Percentiles rank a stretch among this genome's conserved stretches.
These are phyloP conservation scores for Candida corydali DNA, from an alignment of 805 yeast species.

Conservation along the genomic window DNA sequence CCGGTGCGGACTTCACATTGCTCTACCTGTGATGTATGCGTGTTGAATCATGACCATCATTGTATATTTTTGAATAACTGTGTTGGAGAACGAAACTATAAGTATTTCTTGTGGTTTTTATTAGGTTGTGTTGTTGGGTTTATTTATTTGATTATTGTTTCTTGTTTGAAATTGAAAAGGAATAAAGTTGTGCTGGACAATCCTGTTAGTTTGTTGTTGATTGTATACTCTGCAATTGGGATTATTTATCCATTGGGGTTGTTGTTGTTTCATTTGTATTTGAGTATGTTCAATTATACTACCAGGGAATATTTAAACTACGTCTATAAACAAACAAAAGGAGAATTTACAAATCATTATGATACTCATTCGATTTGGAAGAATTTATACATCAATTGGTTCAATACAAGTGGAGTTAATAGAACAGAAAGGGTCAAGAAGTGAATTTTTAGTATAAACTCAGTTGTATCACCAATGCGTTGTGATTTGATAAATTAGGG, in stretches of 20 bases:
- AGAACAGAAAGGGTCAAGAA: slow-evolving; percentile 16
- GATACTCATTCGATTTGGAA: slow-evolving; percentile 18
- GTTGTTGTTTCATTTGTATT: slow-evolving; percentile 48
- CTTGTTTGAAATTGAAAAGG: slow-evolving; percentile 18
- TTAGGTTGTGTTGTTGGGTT: slow-evolving; percentile 16
- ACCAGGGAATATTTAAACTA: slow-evolving; percentile 68
- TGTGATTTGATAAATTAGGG: slow-evolving; percentile 21
- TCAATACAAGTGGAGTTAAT: slow-evolving; percentile 24
- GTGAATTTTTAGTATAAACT: too few species aligned
- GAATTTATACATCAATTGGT: slow-evolving; percentile 37
- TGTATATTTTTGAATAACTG: slow-evolving; percentile 56
- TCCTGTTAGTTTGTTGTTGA: slow-evolving; percentile 47
- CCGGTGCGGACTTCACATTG: slow-evolving; percentile 72
- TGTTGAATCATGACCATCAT: slow-evolving; percentile 68
- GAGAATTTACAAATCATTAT: slow-evolving; percentile 28
- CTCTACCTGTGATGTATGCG: slow-evolving; percentile 61
- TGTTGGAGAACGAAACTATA: slow-evolving; percentile 37
- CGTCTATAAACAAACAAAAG: slow-evolving; percentile 26
- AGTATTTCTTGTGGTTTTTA: slow-evolving; percentile 32
- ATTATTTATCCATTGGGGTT: slow-evolving; percentile 56
- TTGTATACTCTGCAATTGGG: slow-evolving; percentile 42
- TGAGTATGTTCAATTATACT: slow-evolving; percentile 57
- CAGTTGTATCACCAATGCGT: too few species aligned
- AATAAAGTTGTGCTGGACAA: slow-evolving; percentile 9
- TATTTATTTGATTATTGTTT: slow-evolving; percentile 16